Evolutionary conservation across 2,329 filamentous ascomycete species (phyloP), one percentile per base, ranked within the genome.

Genomic region (Nemania sp.): DNA sequence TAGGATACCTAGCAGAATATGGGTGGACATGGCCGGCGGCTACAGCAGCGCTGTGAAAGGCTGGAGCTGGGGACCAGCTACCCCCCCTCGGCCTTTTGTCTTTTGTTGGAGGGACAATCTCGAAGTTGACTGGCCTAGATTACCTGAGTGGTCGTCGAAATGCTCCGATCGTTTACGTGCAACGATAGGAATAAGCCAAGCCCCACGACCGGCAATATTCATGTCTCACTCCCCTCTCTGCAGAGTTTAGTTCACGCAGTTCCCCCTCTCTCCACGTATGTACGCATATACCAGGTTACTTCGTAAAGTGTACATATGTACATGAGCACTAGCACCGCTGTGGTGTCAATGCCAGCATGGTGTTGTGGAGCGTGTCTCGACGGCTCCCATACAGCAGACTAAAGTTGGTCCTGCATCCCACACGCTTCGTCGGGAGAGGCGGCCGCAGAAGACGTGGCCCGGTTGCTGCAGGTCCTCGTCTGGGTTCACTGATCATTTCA

Each of bases 11-110:
- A 50, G 48, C 48, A 50, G 52, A 39, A 60, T 60, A 61, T 53
- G 59, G 23, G 57, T 66, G 58, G 61, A 62, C 51, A 56, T 57
- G 57, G 56, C 59, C 67, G 70, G 73, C 74, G 75, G 73, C 69
- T 75, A 73, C 68, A 74, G 70, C 54, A 64, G 71, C 60, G 54
- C 67, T 71, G 61, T 75, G 68, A 77, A 73, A 75, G 73, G 74
- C 68, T 66, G 65, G 62, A 56, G 52, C 60, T 65, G 62, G 66
- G 40, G 66, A 59, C 57, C 64, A 69, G 67, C 67, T 62, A 58
- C 58, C 58, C 51, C 61, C 49, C 46, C 31, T 61, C 62, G 64
- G 59, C 58, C 61, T 57, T 20, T 43, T 41, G 37, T 41, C 37
- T 43, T 59, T 64, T 63, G 46, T 60, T 60, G 64, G 63, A 62